These are phyloP conservation scores for Tylopilus rubrobrunneus DNA, from an alignment of 768 basidiomycete species.

Conservation along the genomic window DNA sequence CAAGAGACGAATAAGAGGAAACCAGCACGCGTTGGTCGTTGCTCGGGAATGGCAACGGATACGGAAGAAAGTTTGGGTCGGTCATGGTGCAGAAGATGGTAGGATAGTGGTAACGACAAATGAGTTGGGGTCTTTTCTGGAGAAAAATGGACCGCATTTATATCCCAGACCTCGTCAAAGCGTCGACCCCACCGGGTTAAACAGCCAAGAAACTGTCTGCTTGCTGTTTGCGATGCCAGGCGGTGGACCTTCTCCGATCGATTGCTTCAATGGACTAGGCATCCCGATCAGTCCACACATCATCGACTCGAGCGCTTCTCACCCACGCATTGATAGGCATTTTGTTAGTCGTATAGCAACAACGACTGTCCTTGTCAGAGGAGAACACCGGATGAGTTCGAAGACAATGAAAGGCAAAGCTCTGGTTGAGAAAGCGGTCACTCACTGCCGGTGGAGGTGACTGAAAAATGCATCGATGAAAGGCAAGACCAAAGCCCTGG, in stretches of 20 bases:
- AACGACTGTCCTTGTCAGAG: background rate
- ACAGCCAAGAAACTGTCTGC: conserved; percentile 1
- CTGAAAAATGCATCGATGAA: background rate
- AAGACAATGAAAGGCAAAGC: background rate
- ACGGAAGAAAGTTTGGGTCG: conserved; percentile 7
- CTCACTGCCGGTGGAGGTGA: background rate
- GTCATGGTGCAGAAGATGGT: conserved; percentile 16
- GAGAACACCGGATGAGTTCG: background rate
- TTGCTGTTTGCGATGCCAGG: no score
- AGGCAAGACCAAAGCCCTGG: no score
- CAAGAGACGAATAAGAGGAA: conserved; percentile 24
- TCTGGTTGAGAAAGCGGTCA: background rate
- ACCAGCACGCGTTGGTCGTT: conserved; percentile 13
- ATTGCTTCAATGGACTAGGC: background rate
- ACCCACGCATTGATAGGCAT: background rate
- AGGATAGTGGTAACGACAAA: background rate
- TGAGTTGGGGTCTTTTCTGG: background rate
- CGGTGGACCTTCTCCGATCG: background rate
- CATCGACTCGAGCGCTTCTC: background rate
- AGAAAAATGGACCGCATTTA: conserved; percentile 14
- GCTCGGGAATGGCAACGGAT: conserved; percentile 21
- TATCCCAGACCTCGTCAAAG: conserved; percentile 18
- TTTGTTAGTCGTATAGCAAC: conserved; percentile 2
- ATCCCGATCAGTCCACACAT: conserved; percentile 10
- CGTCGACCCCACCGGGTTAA: conserved; percentile 1